Evolutionary conservation across 306 rosid genomes (phyloP).

Genomic region (Hylodesmum podocarpum): DNA sequence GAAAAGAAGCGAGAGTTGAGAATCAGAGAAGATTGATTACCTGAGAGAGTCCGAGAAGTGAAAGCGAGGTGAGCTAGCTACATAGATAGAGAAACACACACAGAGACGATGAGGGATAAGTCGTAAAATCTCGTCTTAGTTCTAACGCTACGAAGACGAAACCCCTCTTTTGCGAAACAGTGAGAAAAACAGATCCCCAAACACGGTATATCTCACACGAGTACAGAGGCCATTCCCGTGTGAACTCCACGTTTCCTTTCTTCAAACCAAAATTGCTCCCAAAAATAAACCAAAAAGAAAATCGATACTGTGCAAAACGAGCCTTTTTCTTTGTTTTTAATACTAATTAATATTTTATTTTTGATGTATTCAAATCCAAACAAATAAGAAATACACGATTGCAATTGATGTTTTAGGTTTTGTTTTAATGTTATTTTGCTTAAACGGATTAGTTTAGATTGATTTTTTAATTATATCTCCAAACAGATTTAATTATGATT

Average conservation of each 20-base stretch:
- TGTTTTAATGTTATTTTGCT: too few species aligned
- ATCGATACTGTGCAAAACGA: too few species aligned
- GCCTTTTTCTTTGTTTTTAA: too few species aligned
- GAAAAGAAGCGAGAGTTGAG: background rate
- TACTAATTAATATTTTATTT: too few species aligned
- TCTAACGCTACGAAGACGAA: conserved; percentile 17
- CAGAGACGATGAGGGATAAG: background rate
- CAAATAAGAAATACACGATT: too few species aligned
- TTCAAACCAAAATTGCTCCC: background rate
- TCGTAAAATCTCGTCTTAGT: background rate
- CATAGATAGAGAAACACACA: background rate
- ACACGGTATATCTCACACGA: conserved; percentile 15
- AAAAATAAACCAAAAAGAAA: too few species aligned
- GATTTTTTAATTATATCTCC: too few species aligned
- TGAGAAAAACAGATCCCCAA: background rate
- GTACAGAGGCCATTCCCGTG: background rate
- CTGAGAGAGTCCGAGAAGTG: conserved; percentile 31
- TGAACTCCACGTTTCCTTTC: background rate
- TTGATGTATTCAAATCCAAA: too few species aligned
- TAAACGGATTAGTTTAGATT: too few species aligned
- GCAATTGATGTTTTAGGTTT: too few species aligned
- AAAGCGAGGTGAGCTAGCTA: conserved; percentile 31
- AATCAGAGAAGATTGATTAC: conserved; percentile 19
- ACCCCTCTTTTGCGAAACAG: background rate
- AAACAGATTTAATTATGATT: too few species aligned